Evolutionary conservation across 73 alveolate genomes (phyloP).

Genomic region (Paramecium sexaurelia): DNA sequence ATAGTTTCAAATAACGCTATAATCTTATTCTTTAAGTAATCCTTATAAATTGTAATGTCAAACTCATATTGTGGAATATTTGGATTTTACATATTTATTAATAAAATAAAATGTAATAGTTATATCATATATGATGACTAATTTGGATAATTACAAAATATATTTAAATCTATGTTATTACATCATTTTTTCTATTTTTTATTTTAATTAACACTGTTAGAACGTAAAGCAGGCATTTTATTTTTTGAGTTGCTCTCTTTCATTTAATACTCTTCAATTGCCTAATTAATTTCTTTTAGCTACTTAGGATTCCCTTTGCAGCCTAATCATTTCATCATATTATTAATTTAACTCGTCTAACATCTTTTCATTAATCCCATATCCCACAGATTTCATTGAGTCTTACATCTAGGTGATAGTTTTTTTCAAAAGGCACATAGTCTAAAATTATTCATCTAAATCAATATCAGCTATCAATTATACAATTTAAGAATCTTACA

Average conservation of each 20-base stretch:
- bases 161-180: background rate
- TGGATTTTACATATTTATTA: constrained; percentile 34
- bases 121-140: background rate
- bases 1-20: background rate
- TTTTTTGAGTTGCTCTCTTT: background rate
- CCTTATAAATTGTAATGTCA: constrained; percentile 28
- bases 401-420: background rate
- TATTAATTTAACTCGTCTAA: background rate
- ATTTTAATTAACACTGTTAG: background rate
- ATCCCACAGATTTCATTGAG: background rate
- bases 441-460: background rate
- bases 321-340: background rate
- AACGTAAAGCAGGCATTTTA: constrained; percentile 22
- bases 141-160: background rate
- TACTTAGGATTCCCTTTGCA: constrained; percentile 18
- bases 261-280: background rate
- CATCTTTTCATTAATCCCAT: background rate
- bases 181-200: background rate
- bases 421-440: background rate
- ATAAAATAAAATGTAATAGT: background rate
- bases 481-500: background rate
- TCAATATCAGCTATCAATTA: background rate
- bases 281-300: background rate
- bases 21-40: constrained; percentile 16
- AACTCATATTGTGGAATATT: constrained; percentile 41